Percentiles rank a stretch among this genome's conserved stretches.
phyloP scores from a whole-genome alignment of 208 protist genomes.

The Acanthamoeba royreba region DNA sequence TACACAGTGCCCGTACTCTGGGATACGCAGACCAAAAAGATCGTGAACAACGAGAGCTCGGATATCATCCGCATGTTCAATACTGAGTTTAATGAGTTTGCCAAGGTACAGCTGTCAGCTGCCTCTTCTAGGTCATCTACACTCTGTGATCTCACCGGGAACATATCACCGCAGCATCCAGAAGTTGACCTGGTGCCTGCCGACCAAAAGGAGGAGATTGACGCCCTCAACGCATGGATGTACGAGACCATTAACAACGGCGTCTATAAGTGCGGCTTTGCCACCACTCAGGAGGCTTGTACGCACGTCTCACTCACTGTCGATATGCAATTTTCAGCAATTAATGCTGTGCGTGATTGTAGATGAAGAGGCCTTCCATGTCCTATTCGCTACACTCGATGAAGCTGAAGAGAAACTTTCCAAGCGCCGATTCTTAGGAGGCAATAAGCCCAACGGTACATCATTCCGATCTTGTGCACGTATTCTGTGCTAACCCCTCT shows the following conservation, averaged over 20 bases:
- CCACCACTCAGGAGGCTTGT: slow-evolving; percentile 80
- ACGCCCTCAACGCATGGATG: slow-evolving; percentile 82
- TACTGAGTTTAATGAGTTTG: slow-evolving; percentile 78
- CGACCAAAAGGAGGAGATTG: slow-evolving; percentile 79
- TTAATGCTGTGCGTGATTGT: neutral
- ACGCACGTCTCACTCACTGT: slow-evolving; percentile 72
- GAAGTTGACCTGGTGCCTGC: slow-evolving; percentile 81
- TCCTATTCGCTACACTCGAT: slow-evolving; percentile 66
- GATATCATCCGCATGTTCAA: slow-evolving; percentile 88
- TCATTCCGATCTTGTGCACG: neutral
- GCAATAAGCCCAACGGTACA: slow-evolving; percentile 47
- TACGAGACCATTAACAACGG: slow-evolving; percentile 87
- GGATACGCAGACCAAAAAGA: slow-evolving; percentile 82
- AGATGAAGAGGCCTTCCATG: slow-evolving; percentile 53
- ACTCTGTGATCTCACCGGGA: slow-evolving; percentile 81
- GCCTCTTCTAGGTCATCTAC: neutral
- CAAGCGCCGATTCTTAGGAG: slow-evolving; percentile 77
- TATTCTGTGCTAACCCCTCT: neutral
- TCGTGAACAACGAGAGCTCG: slow-evolving; percentile 90
- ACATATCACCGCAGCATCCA: slow-evolving; percentile 69
- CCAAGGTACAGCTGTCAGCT: slow-evolving; percentile 3
- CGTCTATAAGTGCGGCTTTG: slow-evolving; percentile 88
- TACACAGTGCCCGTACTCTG: slow-evolving; percentile 89
- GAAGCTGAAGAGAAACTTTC: slow-evolving; percentile 58
- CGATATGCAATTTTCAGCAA: slow-evolving; percentile 62